A percentile compares a stretch with the other conserved stretches of the same genome.
Evolutionary conservation across 2,329 filamentous ascomycete species (phyloP).

Genomic region (Lachnellula subtilissima): DNA sequence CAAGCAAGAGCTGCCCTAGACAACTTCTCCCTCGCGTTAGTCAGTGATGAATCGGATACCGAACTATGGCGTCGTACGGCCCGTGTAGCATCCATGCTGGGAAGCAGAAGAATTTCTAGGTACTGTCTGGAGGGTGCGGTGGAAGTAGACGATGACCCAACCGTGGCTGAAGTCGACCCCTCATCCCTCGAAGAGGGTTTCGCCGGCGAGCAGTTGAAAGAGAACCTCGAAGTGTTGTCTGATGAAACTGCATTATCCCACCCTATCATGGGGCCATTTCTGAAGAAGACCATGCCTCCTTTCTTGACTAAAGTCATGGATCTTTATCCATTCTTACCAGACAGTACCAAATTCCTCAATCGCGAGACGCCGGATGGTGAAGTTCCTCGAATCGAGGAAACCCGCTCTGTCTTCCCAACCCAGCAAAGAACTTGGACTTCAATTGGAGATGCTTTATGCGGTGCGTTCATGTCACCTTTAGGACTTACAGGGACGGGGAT

Average conservation of each 20-base stretch:
- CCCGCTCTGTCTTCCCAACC: conserved; percentile 17
- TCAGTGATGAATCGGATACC: conserved; percentile 62
- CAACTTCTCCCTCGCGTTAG: conserved; percentile 55
- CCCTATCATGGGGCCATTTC: conserved; percentile 54
- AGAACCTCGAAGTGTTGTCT: conserved; percentile 47
- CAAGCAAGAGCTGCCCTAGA: conserved; percentile 42
- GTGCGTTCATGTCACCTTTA: conserved; percentile 13
- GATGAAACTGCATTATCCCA: conserved; percentile 56
- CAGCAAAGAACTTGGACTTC: conserved; percentile 25
- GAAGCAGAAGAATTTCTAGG: conserved; percentile 51
- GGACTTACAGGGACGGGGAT: conserved; percentile 17
- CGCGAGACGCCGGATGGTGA: neutral
- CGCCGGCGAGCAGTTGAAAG: conserved; percentile 57
- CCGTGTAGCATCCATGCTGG: conserved; percentile 53
- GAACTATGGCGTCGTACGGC: conserved; percentile 60
- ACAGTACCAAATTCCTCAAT: conserved; percentile 37
- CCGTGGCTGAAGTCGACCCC: conserved; percentile 56
- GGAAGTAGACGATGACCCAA: conserved; percentile 62
- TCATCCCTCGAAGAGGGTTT: conserved; percentile 59
- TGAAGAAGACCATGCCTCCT: conserved; percentile 46
- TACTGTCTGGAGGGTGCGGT: conserved; percentile 63
- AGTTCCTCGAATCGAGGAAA: conserved; percentile 5
- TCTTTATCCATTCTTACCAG: conserved; percentile 57
- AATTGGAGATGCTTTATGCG: conserved; percentile 25
- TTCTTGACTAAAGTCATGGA: conserved; percentile 52